phyloP scores from a whole-genome alignment of 495 filamentous ascomycete genomes.

The Neurospora sp. region DNA sequence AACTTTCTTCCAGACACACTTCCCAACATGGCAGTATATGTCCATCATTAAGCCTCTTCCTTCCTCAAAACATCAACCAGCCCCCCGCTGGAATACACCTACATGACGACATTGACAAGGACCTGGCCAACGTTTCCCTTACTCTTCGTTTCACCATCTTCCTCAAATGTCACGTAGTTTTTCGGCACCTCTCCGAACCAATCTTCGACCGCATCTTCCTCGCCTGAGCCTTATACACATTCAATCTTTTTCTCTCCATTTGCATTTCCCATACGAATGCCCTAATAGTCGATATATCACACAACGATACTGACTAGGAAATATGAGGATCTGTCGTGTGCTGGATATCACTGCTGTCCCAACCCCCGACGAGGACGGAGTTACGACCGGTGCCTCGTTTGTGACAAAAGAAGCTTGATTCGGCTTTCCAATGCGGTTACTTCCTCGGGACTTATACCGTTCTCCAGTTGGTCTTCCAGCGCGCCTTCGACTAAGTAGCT shows the following conservation, averaged over 20 bases:
- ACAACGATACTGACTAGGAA: neutral
- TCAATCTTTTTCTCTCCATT: neutral
- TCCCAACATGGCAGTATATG: neutral
- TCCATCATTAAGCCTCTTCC: neutral
- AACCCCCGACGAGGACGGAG: neutral
- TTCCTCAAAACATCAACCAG: neutral
- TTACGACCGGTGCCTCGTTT: neutral
- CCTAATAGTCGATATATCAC: neutral
- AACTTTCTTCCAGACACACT: neutral
- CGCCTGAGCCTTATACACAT: neutral
- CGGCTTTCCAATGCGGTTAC: neutral
- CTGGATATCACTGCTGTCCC: neutral
- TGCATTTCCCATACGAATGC: neutral
- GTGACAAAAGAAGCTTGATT: conserved; percentile 1
- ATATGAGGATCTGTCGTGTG: neutral
- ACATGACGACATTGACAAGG: neutral
- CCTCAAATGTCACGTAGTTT: neutral
- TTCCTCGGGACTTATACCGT: neutral
- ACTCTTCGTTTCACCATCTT: neutral
- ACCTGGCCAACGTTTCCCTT: neutral
- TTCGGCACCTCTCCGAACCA: neutral
- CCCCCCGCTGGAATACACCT: neutral
- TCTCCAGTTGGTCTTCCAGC: neutral
- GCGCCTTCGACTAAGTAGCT: conserved; percentile 6
- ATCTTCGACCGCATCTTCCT: neutral